These are phyloP conservation scores for Actinidia polygama DNA, from an alignment of 179 eudicot species.

Conservation along the genomic window DNA sequence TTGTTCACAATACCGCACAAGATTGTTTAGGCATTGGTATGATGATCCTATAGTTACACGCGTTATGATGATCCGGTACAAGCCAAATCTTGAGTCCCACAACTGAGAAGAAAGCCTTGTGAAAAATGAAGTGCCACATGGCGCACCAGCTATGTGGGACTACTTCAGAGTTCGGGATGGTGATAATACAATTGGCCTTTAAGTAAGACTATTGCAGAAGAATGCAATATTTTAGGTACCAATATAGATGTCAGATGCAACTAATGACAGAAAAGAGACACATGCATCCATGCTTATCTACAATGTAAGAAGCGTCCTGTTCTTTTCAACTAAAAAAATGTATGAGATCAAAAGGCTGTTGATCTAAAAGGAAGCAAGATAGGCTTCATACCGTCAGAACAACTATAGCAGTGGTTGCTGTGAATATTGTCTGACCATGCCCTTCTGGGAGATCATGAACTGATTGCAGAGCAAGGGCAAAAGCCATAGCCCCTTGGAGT, in stretches of 20 bases:
- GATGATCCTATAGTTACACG: no score
- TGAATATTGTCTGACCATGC: constrained; percentile 96
- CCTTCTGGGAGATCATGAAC: constrained; percentile 99
- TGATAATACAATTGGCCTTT: not conserved
- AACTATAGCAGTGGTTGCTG: constrained; percentile 97
- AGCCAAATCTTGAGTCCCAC: no score
- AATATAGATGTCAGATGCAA: not conserved
- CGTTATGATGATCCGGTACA: no score
- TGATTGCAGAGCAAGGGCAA: constrained; percentile 98
- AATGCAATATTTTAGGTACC: not conserved
- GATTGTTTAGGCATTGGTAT: no score
- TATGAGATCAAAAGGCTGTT: not conserved
- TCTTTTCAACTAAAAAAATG: not conserved
- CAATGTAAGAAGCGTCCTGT: not conserved
- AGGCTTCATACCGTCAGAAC: constrained; percentile 78
- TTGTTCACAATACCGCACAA: no score
- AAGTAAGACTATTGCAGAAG: no score
- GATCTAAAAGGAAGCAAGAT: constrained; percentile 10
- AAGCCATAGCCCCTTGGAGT: constrained; percentile 99
- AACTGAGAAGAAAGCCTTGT: no score
- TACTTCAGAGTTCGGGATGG: no score
- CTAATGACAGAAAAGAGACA: no score
- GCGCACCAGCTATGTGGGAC: no score
- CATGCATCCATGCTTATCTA: no score
- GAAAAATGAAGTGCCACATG: no score